A percentile compares a stretch with the other conserved stretches of the same genome.
These are phyloP conservation scores for Canavalia ensiformis DNA, from an alignment of 306 rosid species.

Conservation along the genomic window DNA sequence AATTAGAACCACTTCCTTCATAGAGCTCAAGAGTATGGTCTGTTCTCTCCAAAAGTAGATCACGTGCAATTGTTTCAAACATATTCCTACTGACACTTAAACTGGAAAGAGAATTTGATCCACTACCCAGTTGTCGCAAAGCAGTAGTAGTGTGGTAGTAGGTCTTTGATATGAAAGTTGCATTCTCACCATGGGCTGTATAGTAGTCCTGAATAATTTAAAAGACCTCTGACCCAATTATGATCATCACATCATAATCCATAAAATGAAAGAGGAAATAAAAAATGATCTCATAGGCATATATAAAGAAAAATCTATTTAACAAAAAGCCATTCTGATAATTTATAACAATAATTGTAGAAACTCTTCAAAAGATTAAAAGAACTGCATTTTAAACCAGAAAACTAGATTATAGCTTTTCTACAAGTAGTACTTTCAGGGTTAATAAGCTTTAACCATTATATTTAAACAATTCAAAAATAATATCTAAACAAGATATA, in stretches of 20 bases:
- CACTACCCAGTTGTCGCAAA: slow-evolving; percentile 80
- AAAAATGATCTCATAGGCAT: slow-evolving; percentile 34
- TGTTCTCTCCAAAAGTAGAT: slow-evolving; percentile 90
- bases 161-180: slow-evolving; percentile 88
- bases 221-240: slow-evolving; percentile 24
- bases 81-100: slow-evolving; percentile 81
- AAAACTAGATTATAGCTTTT: background rate
- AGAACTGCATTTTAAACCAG: slow-evolving; percentile 23
- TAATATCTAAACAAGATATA: background rate
- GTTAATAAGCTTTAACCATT: slow-evolving; percentile 1
- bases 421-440: slow-evolving; percentile 21
- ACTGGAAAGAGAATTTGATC: slow-evolving; percentile 80
- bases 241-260: slow-evolving; percentile 28
- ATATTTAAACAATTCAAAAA: slow-evolving; percentile 21
- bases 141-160: slow-evolving; percentile 91
- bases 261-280: slow-evolving; percentile 35
- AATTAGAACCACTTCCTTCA: slow-evolving; percentile 91
- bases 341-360: slow-evolving; percentile 4
- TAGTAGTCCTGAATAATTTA: slow-evolving; percentile 78
- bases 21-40: slow-evolving; percentile 94
- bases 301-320: background rate
- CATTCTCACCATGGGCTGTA: slow-evolving; percentile 95
- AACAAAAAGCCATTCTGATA: slow-evolving; percentile 21
- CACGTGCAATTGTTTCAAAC: slow-evolving; percentile 89
- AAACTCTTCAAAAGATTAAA: slow-evolving; percentile 37